Percentiles rank a stretch among this genome's conserved stretches.
Evolutionary conservation across 1,284 basidiomycete genomes (phyloP).

Genomic region (Ustilago shanxiensis): DNA sequence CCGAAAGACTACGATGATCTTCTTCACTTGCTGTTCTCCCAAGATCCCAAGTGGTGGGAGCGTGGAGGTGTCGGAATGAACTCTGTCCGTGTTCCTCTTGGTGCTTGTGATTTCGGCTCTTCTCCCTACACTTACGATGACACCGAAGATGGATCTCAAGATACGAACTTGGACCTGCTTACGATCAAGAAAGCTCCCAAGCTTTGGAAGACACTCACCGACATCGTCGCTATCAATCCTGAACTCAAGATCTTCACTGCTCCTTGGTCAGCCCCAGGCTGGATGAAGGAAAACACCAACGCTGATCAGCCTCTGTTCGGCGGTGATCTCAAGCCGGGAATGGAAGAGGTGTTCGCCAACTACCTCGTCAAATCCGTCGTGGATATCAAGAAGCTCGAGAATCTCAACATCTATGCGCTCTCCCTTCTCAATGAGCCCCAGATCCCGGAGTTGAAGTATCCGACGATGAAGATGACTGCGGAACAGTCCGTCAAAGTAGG

Average conservation of each 20-base stretch:
- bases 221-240: conserved; percentile 43
- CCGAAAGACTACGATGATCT: conserved; percentile 52
- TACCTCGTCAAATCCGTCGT: conserved; percentile 47
- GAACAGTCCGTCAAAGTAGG: conserved; percentile 38
- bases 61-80: conserved; percentile 52
- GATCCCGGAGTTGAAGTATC: conserved; percentile 37
- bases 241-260: conserved; percentile 42
- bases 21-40: conserved; percentile 51
- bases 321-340: conserved; percentile 40
- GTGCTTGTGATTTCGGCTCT: conserved; percentile 54
- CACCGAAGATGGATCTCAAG: conserved; percentile 49
- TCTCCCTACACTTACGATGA: conserved; percentile 57
- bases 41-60: conserved; percentile 31
- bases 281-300: conserved; percentile 57
- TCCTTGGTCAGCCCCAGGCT: conserved; percentile 56
- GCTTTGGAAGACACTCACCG: conserved; percentile 47
- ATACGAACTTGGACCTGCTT: conserved; percentile 43
- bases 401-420: conserved; percentile 30
- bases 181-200: conserved; percentile 57
- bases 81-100: conserved; percentile 50
- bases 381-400: conserved; percentile 40
- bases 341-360: conserved; percentile 43
- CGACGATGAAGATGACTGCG: conserved; percentile 38
- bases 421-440: conserved; percentile 53
- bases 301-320: conserved; percentile 41